phyloP scores from a whole-genome alignment of 192 early-diverging fungal species.

The Chytriomyces confervae region DNA sequence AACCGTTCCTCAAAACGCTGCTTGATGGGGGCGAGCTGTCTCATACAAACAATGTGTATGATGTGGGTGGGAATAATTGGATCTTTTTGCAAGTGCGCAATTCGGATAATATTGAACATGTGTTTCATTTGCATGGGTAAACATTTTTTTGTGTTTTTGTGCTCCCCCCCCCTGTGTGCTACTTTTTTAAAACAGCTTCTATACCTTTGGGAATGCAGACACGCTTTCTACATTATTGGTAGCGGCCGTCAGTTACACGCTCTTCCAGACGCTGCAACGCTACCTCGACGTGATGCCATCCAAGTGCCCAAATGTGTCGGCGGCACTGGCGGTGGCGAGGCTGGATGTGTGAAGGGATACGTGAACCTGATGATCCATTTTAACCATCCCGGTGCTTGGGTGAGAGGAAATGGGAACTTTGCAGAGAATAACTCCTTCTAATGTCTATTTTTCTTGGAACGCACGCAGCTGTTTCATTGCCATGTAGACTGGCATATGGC shows the following conservation, averaged over 20 bases:
- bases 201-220: background rate
- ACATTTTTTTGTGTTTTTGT: background rate
- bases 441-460: no score
- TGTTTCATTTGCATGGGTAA: slow-evolving; percentile 30
- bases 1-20: slow-evolving; percentile 6
- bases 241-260: background rate
- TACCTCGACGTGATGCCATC: slow-evolving; percentile 23
- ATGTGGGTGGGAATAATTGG: slow-evolving; percentile 7
- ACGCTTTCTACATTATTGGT: slow-evolving; percentile 12
- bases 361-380: slow-evolving; percentile 16
- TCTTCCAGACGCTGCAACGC: background rate
- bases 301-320: slow-evolving; percentile 26
- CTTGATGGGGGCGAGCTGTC: background rate
- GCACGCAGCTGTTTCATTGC: slow-evolving; percentile 13
- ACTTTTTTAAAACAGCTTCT: background rate
- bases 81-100: slow-evolving; percentile 4
- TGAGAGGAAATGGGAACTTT: background rate
- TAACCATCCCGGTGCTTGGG: slow-evolving; percentile 20
- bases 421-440: no score
- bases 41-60: background rate
- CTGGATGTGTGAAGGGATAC: slow-evolving; percentile 17
- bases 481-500: slow-evolving; percentile 32
- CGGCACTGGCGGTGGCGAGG: slow-evolving; percentile 20
- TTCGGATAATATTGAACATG: slow-evolving; percentile 21
- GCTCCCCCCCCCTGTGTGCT: background rate